A percentile compares a stretch with the other conserved stretches of the same genome.
phyloP scores from a whole-genome alignment of 2,329 filamentous ascomycete species.

The Colletotrichum navitas region DNA sequence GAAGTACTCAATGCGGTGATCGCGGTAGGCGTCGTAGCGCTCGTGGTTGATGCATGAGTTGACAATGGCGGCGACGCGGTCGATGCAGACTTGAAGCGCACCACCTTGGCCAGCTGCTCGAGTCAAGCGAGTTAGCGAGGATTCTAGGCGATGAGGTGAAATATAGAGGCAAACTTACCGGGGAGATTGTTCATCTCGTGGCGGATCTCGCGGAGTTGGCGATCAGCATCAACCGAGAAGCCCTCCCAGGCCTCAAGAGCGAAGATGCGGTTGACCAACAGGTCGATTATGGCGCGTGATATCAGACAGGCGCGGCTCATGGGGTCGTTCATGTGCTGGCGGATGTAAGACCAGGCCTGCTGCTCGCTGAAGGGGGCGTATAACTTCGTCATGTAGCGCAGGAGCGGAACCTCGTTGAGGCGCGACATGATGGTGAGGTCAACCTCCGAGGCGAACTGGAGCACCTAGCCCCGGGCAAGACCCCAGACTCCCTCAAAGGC shows the following conservation, averaged over 20 bases:
- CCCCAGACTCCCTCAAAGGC: constrained; percentile 41
- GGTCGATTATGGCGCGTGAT: constrained; percentile 58
- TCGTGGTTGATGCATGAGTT: constrained; percentile 54
- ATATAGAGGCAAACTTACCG: constrained; percentile 46
- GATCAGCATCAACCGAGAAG: constrained; percentile 52
- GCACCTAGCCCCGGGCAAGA: constrained; percentile 41
- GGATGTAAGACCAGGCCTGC: constrained; percentile 57
- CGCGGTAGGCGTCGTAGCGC: constrained; percentile 43
- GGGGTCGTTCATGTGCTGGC: constrained; percentile 55
- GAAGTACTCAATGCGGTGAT: constrained; percentile 49
- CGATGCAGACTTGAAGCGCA: constrained; percentile 54
- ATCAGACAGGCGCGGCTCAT: constrained; percentile 58
- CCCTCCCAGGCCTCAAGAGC: constrained; percentile 55
- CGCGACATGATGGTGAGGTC: constrained; percentile 26
- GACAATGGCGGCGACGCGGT: constrained; percentile 53
- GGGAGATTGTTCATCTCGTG: constrained; percentile 53
- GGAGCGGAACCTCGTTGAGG: constrained; percentile 26
- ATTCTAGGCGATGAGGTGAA: neutral
- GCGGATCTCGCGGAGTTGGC: constrained; percentile 51
- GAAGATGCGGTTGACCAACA: constrained; percentile 58
- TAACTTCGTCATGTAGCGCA: constrained; percentile 39
- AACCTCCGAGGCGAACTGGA: constrained; percentile 36
- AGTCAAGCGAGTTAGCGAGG: neutral
- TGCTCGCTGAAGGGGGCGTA: constrained; percentile 49
- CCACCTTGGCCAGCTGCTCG: constrained; percentile 35